Percentiles rank a stretch among this genome's conserved stretches.
Conservation (phyloP, 805 yeast species). For the Wickerhamiella nectarea region DNA sequence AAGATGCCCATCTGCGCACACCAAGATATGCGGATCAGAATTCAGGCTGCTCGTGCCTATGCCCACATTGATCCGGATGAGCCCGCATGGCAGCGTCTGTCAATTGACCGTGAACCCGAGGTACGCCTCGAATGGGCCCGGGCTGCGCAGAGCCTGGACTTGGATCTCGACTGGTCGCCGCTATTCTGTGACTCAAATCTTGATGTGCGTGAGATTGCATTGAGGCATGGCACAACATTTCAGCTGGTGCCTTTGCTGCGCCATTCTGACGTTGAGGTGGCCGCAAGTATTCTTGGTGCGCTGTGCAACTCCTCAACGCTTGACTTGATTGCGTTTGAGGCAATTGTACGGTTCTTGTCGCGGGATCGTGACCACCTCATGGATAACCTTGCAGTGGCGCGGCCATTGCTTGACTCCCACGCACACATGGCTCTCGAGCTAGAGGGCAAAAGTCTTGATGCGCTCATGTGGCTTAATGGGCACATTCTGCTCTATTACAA, state of each 20-base stretch:
- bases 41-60: slow-evolving; percentile 1
- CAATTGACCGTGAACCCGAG: not conserved
- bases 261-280: not conserved
- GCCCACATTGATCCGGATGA: not conserved
- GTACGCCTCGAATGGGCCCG: slow-evolving; percentile 7
- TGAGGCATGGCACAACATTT: not conserved
- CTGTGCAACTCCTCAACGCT: not conserved
- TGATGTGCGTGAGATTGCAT: not conserved
- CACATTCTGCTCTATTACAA: not conserved
- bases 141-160: not conserved
- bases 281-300: not conserved
- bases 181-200: not conserved
- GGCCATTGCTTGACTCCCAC: not conserved
- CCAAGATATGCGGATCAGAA: not conserved
- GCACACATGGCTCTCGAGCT: not conserved
- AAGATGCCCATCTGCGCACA: not conserved
- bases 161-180: no score
- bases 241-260: not conserved
- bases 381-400: not conserved
- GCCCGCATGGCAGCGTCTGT: not conserved
- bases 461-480: not conserved
- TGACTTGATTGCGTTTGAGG: not conserved
- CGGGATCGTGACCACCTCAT: not conserved
- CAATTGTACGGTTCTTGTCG: not conserved
- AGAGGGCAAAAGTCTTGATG: not conserved